Conservation (phyloP, 352 stramenopile species). For the Phytophthora capsici region DNA sequence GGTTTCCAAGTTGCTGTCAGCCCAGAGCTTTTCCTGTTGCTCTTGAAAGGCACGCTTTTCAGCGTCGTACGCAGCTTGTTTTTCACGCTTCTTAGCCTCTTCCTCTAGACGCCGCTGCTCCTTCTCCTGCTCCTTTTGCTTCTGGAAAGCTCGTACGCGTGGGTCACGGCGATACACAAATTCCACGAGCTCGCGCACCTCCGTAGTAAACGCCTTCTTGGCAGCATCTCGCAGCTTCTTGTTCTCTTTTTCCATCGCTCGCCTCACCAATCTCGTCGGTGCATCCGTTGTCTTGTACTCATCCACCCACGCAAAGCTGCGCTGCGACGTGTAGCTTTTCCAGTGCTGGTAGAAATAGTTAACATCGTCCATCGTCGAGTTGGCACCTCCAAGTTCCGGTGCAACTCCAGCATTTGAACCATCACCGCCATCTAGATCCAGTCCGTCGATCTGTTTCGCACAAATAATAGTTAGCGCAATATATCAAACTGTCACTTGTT, state of each 20-base stretch:
- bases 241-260: conserved; percentile 91
- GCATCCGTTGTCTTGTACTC: conserved; percentile 87
- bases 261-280: conserved; percentile 74
- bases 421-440: conserved; percentile 53
- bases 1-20: conserved; percentile 43
- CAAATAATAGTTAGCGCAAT: conserved; percentile 2
- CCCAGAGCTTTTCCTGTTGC: conserved; percentile 69
- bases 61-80: conserved; percentile 63
- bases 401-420: conserved; percentile 22
- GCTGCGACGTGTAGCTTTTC: conserved; percentile 76
- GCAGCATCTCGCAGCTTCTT: conserved; percentile 84
- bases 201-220: conserved; percentile 76
- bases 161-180: conserved; percentile 83
- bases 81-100: conserved; percentile 60
- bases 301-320: conserved; percentile 80
- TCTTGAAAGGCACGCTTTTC: conserved; percentile 75
- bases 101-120: conserved; percentile 53
- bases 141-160: conserved; percentile 69
- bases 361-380: conserved; percentile 57
- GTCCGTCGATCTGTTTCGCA: conserved; percentile 61
- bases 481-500: not conserved
- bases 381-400: conserved; percentile 55
- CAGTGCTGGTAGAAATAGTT: conserved; percentile 84
- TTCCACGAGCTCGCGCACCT: conserved; percentile 85
- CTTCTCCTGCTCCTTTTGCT: conserved; percentile 74